A percentile compares a stretch with the other conserved stretches of the same genome.
Evolutionary conservation across 1,284 basidiomycete genomes (phyloP).

Genomic region (Leccinum pachyderme): DNA sequence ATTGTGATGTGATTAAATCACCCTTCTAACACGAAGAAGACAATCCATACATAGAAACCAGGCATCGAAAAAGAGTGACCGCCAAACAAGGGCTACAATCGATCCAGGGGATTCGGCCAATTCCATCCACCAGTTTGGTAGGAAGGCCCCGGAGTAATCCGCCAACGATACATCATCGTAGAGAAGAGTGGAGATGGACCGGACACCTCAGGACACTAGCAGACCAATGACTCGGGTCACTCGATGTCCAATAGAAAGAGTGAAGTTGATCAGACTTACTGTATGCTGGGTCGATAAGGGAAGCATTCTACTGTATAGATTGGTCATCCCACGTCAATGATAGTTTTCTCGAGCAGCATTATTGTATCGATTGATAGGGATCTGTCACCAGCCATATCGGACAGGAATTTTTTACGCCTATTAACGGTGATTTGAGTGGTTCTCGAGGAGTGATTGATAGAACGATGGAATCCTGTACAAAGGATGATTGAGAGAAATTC

Average conservation of each 20-base stretch:
- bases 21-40: background rate
- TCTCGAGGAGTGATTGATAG: slow-evolving; percentile 28
- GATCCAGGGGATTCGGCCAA: background rate
- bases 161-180: background rate
- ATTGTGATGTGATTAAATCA: background rate
- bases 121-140: background rate
- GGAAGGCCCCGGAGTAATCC: background rate
- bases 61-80: background rate
- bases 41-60: background rate
- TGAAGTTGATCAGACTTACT: background rate
- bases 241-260: background rate
- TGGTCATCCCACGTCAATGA: background rate
- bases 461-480: slow-evolving; percentile 27
- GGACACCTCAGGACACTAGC: background rate
- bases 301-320: background rate
- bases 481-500: background rate
- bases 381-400: slow-evolving; percentile 29
- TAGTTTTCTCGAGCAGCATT: background rate
- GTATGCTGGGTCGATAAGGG: background rate
- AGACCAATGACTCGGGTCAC: background rate
- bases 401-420: slow-evolving; percentile 20
- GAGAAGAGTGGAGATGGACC: background rate
- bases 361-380: slow-evolving; percentile 21
- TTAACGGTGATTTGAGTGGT: slow-evolving; percentile 30
- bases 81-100: background rate